Percentiles rank a stretch among this genome's conserved stretches.
These are phyloP conservation scores for Daldinia bambusicola DNA, from an alignment of 495 filamentous ascomycete genomes.

Conservation along the genomic window DNA sequence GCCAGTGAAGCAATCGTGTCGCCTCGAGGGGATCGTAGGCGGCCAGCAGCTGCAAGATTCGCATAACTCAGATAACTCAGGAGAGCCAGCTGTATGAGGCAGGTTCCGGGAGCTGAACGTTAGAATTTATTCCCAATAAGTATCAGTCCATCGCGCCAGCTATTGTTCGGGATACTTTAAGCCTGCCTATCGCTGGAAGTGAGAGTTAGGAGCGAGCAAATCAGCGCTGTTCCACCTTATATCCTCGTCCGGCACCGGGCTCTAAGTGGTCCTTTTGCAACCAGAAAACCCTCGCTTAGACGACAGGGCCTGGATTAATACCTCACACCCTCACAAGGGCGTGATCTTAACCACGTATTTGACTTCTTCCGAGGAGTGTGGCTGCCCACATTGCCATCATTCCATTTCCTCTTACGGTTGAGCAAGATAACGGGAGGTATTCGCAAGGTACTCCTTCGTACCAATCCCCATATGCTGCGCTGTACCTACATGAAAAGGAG, in stretches of 20 bases:
- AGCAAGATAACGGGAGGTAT: constrained; percentile 41
- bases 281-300: constrained; percentile 45
- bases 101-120: constrained; percentile 28
- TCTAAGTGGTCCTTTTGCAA: constrained; percentile 45
- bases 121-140: constrained; percentile 29
- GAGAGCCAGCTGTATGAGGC: constrained; percentile 33
- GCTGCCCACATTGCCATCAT: constrained; percentile 38
- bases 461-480: constrained; percentile 22
- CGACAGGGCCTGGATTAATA: constrained; percentile 46
- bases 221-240: constrained; percentile 43
- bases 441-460: constrained; percentile 37
- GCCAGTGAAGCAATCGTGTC: constrained; percentile 25
- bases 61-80: constrained; percentile 22
- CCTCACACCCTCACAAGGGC: constrained; percentile 45
- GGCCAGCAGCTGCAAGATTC: constrained; percentile 22
- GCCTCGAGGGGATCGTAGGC: constrained; percentile 17
- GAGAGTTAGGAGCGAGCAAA: constrained; percentile 29
- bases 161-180: constrained; percentile 25
- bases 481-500: constrained; percentile 30
- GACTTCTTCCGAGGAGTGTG: constrained; percentile 38
- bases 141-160: constrained; percentile 40
- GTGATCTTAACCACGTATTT: constrained; percentile 44
- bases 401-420: constrained; percentile 36
- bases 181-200: constrained; percentile 32
- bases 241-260: constrained; percentile 41